Percentiles rank a stretch among this genome's conserved stretches.
Evolutionary conservation across 2,329 filamentous ascomycete genomes (phyloP).

Genomic region (Aureobasidium leucospermi): DNA sequence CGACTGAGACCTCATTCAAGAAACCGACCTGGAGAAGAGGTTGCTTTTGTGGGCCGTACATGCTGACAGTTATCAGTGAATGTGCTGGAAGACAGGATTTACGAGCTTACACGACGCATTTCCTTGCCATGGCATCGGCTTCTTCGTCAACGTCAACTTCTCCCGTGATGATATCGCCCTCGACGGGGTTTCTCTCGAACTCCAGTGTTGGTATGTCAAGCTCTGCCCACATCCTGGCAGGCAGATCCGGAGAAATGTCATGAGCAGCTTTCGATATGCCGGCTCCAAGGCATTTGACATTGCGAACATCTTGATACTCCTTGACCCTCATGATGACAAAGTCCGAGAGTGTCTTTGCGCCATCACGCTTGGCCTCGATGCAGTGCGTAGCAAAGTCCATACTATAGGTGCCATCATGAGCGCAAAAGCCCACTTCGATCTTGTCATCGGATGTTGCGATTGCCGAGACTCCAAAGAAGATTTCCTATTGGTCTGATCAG

Average conservation of each 20-base stretch:
- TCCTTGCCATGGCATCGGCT: constrained; percentile 72
- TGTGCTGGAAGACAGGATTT: not conserved
- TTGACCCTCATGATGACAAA: constrained; percentile 52
- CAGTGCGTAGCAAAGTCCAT: constrained; percentile 62
- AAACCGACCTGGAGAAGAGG: constrained; percentile 61
- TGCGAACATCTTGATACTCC: constrained; percentile 56
- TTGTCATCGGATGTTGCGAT: constrained; percentile 41
- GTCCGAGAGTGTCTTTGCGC: constrained; percentile 29
- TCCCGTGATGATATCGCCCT: constrained; percentile 70
- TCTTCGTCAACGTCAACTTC: constrained; percentile 65
- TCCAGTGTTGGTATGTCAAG: constrained; percentile 69
- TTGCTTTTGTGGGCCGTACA: constrained; percentile 65
- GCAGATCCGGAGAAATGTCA: constrained; percentile 56
- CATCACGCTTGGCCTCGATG: constrained; percentile 29
- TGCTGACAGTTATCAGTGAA: constrained; percentile 34
- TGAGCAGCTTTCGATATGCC: constrained; percentile 58
- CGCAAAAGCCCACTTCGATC: constrained; percentile 57
- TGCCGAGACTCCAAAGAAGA: constrained; percentile 56
- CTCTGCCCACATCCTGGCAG: constrained; percentile 66
- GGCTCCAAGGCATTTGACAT: constrained; percentile 67
- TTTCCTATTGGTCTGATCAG: constrained; percentile 17
- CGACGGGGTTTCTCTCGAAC: constrained; percentile 51
- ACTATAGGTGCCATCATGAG: constrained; percentile 68
- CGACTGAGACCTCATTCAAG: constrained; percentile 62
- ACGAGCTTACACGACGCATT: constrained; percentile 60